Conservation (phyloP, 2,329 filamentous ascomycete species). For the Pseudogymnoascus sp. region DNA sequence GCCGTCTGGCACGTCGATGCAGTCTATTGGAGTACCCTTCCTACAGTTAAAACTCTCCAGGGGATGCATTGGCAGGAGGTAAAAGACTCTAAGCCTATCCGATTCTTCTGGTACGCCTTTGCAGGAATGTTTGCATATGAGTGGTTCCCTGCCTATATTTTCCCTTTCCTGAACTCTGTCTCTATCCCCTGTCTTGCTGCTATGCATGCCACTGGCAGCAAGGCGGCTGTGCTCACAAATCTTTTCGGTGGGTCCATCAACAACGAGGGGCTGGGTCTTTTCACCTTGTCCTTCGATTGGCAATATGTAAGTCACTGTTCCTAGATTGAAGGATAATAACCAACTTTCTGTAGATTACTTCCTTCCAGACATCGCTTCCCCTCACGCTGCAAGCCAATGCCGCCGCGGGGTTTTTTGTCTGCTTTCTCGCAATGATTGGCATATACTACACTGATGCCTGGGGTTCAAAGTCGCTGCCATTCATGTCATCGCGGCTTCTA, state of each 20-base stretch:
- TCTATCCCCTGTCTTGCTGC: conserved; percentile 40
- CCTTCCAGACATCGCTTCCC: conserved; percentile 45
- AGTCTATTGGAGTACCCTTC: conserved; percentile 37
- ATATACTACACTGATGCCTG: conserved; percentile 39
- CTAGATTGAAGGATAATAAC: not conserved
- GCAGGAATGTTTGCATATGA: conserved; percentile 40
- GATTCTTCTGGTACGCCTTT: conserved; percentile 37
- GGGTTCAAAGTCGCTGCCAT: conserved; percentile 34
- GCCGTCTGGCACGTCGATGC: conserved; percentile 43
- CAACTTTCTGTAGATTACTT: conserved; percentile 40
- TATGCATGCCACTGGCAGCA: conserved; percentile 38
- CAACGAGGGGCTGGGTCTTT: conserved; percentile 38
- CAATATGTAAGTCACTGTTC: conserved; percentile 37
- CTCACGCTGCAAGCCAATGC: conserved; percentile 43
- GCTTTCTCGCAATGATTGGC: conserved; percentile 41
- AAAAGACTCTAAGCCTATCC: conserved; percentile 34
- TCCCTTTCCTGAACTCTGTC: conserved; percentile 36
- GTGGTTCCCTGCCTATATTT: conserved; percentile 41
- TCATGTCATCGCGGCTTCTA: conserved; percentile 37
- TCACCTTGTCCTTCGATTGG: conserved; percentile 38
- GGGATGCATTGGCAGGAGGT: conserved; percentile 33
- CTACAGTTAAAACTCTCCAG: conserved; percentile 34
- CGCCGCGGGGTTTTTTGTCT: conserved; percentile 39
- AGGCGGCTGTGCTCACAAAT: conserved; percentile 38
- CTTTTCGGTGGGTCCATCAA: conserved; percentile 41